These are phyloP conservation scores for Umbelopsis vinacea DNA, from an alignment of 192 early-diverging fungal genomes.

Conservation along the genomic window DNA sequence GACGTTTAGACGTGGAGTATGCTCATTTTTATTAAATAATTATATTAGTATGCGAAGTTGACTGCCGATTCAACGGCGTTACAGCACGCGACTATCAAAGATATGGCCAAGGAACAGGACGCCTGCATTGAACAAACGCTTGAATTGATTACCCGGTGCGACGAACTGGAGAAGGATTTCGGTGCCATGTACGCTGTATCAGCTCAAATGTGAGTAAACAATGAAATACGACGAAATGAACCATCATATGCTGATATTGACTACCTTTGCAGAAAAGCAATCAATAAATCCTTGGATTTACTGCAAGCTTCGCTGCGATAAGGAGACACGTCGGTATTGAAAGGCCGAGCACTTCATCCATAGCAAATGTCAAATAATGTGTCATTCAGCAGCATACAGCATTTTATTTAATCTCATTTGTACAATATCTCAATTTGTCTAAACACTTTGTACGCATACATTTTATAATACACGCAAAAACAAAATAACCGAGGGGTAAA, in stretches of 20 bases:
- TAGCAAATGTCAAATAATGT: no score
- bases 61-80: conserved; percentile 21
- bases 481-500: background rate
- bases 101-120: conserved; percentile 17
- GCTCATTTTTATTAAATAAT: background rate
- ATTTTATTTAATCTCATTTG: conserved; percentile 2
- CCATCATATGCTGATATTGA: no score
- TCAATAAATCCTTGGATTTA: background rate
- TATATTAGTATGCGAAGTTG: background rate
- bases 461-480: conserved; percentile 14
- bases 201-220: conserved; percentile 1
- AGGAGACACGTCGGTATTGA: background rate
- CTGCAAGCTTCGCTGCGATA: conserved; percentile 2
- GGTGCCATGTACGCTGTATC: conserved; percentile 16
- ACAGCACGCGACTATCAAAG: conserved; percentile 25
- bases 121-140: conserved; percentile 28
- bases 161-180: conserved; percentile 44
- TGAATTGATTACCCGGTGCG: conserved; percentile 37
- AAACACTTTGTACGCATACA: background rate
- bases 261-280: background rate
- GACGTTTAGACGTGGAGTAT: background rate
- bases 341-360: no score
- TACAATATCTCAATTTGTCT: background rate
- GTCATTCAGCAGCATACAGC: no score
- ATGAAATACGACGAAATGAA: no score